Conservation (phyloP, 805 yeast genomes). For the baker's yeast (Saccharomyces cerevisiae) region DNA sequence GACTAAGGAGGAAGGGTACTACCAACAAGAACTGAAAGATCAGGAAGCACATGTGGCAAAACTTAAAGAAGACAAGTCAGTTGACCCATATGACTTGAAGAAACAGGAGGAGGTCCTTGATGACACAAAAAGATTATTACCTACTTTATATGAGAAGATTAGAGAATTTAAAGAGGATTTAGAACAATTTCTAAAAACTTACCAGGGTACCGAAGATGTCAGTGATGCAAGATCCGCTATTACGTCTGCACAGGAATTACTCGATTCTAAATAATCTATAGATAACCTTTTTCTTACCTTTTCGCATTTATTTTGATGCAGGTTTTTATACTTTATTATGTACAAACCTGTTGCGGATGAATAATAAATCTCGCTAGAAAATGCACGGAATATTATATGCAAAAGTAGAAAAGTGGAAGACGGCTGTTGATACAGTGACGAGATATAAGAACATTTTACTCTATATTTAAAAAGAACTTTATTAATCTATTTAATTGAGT, state of each 20-base stretch:
- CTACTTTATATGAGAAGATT: conserved; percentile 39
- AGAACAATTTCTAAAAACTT: conserved; percentile 32
- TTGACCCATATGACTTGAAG: conserved; percentile 61
- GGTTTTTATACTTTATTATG: background rate
- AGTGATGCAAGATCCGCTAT: conserved; percentile 23
- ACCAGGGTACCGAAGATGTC: conserved; percentile 31
- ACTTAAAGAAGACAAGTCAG: conserved; percentile 36
- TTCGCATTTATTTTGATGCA: background rate
- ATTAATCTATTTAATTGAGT: background rate
- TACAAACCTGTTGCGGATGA: background rate
- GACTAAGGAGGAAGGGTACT: conserved; percentile 56
- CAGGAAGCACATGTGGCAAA: conserved; percentile 42
- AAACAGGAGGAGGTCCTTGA: conserved; percentile 42
- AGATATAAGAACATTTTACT: background rate
- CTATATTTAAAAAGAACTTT: background rate
- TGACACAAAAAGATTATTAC: conserved; percentile 48
- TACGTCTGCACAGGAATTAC: conserved; percentile 20
- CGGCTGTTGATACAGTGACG: background rate
- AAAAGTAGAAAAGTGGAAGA: background rate
- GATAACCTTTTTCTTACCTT: background rate
- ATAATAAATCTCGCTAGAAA: background rate
- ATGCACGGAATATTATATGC: background rate
- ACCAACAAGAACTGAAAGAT: conserved; percentile 49
- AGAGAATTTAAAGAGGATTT: conserved; percentile 34
- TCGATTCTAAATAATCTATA: conserved; percentile 7